A percentile compares a stretch with the other conserved stretches of the same genome.
phyloP scores from a whole-genome alignment of 2,329 filamentous ascomycete species.

The Conoideocrella luteorostrata region DNA sequence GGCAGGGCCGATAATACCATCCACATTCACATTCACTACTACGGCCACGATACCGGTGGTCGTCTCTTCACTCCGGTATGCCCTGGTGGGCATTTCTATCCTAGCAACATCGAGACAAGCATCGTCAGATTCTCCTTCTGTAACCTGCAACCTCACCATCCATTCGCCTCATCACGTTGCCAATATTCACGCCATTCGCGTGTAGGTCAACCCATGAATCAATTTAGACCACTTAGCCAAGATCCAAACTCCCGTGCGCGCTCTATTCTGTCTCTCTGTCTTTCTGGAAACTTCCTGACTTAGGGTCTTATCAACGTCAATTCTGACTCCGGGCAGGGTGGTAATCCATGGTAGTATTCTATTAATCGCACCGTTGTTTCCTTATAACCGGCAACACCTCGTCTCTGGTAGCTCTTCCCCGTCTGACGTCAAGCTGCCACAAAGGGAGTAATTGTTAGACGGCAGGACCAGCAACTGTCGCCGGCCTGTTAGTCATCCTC shows the following conservation, averaged over 20 bases:
- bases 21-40: neutral
- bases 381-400: neutral
- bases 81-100: constrained; percentile 6
- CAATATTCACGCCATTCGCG: constrained; percentile 1
- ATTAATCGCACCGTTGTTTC: too few species aligned
- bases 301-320: neutral
- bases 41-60: too few species aligned
- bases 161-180: constrained; percentile 2
- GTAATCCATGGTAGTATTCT: too few species aligned
- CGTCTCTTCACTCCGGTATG: neutral
- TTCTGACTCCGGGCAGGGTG: too few species aligned
- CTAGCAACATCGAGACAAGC: constrained; percentile 8
- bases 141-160: constrained; percentile 5
- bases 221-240: constrained; percentile 2
- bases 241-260: neutral
- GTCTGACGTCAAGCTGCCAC: neutral
- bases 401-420: neutral
- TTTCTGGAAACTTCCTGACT: neutral
- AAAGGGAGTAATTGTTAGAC: neutral
- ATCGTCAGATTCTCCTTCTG: neutral
- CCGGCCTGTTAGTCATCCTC: too few species aligned
- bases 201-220: neutral
- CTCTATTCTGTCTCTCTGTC: neutral
- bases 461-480: neutral
- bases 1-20: neutral